Conservation (phyloP, 2,329 filamentous ascomycete genomes). For the Ciborinia camelliae region DNA sequence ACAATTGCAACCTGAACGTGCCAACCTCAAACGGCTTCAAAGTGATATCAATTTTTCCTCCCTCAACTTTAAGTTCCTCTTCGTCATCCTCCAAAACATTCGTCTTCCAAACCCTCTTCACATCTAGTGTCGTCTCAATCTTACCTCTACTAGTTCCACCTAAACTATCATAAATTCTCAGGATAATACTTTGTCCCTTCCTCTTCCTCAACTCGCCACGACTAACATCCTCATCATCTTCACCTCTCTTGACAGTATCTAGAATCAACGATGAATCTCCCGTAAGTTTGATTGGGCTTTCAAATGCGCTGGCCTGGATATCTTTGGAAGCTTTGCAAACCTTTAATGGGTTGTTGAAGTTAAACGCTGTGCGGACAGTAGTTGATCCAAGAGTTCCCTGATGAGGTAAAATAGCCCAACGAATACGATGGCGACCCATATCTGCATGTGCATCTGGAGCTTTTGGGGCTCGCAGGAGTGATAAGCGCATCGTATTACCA, state of each 20-base stretch:
- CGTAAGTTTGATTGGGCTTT: conserved; percentile 61
- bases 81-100: conserved; percentile 88
- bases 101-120: conserved; percentile 76
- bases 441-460: conserved; percentile 91
- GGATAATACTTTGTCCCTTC: conserved; percentile 72
- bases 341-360: conserved; percentile 82
- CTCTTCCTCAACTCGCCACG: conserved; percentile 59
- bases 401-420: conserved; percentile 89
- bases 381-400: conserved; percentile 64
- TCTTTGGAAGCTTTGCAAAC: conserved; percentile 46
- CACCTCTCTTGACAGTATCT: conserved; percentile 90
- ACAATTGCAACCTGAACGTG: conserved; percentile 66
- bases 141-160: conserved; percentile 75
- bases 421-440: conserved; percentile 84
- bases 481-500: conserved; percentile 86
- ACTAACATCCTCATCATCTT: conserved; percentile 75
- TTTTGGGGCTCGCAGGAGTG: conserved; percentile 81
- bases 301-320: conserved; percentile 43
- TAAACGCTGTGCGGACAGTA: conserved; percentile 79
- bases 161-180: conserved; percentile 84
- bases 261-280: conserved; percentile 69
- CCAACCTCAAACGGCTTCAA: conserved; percentile 82
- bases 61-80: conserved; percentile 53
- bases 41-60: conserved; percentile 56
- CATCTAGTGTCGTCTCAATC: conserved; percentile 62